phyloP scores from a whole-genome alignment of 2,329 filamentous ascomycete genomes.

The Chrysosporium queenslandicum region DNA sequence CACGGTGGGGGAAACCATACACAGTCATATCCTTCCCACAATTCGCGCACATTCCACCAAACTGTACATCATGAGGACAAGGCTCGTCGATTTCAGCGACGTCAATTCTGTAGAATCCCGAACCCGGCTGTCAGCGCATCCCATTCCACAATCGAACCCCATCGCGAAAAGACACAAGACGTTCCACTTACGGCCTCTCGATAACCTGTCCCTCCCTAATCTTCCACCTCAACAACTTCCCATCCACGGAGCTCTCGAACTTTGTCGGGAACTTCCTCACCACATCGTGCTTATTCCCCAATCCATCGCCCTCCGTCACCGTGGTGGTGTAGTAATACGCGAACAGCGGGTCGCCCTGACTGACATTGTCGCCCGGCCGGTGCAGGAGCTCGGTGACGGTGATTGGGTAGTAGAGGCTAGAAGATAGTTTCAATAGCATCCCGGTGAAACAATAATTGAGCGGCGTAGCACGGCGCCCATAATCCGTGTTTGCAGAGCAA shows the following conservation, averaged over 20 bases:
- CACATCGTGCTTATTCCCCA: slow-evolving; percentile 62
- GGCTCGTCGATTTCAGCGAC: slow-evolving; percentile 76
- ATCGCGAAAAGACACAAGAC: not conserved
- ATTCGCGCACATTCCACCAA: slow-evolving; percentile 76
- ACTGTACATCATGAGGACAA: slow-evolving; percentile 85
- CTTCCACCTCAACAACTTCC: slow-evolving; percentile 66
- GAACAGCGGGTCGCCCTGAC: slow-evolving; percentile 67
- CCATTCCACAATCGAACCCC: not conserved
- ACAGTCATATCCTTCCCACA: slow-evolving; percentile 96
- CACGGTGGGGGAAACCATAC: slow-evolving; percentile 31
- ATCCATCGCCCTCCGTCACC: slow-evolving; percentile 55
- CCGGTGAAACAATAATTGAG: slow-evolving; percentile 16
- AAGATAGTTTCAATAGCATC: slow-evolving; percentile 42
- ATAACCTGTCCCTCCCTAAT: slow-evolving; percentile 44
- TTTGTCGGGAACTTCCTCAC: slow-evolving; percentile 62
- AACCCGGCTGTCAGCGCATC: not conserved
- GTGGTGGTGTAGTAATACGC: slow-evolving; percentile 77
- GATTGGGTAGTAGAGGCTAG: slow-evolving; percentile 77
- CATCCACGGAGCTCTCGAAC: slow-evolving; percentile 77
- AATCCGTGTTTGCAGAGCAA: not conserved
- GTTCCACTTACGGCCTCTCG: slow-evolving; percentile 32
- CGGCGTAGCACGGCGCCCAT: slow-evolving; percentile 8
- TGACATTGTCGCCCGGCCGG: slow-evolving; percentile 61
- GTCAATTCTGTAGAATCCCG: slow-evolving; percentile 34
- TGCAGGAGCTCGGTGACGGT: slow-evolving; percentile 80